Base-by-base conservation (phyloP, 495 filamentous ascomycete species). In the Aspergillus baeticus region DNA sequence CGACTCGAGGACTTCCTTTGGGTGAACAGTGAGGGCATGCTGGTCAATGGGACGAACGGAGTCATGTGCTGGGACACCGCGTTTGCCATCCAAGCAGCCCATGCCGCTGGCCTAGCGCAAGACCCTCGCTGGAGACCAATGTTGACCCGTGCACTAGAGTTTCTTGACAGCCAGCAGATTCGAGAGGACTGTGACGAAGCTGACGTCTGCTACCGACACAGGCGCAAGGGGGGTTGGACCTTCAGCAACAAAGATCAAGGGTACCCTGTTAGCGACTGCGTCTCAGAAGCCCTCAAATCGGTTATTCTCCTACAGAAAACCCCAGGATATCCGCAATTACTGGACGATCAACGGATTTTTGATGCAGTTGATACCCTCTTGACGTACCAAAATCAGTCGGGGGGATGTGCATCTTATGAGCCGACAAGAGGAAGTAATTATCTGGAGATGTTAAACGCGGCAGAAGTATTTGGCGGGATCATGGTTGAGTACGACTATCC, bases 401-500 rank as follows among this genome's bases (percentile, higher is more conserved):
- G 62, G 1, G 64, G 64, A 0, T 67, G 57, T 23, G 49, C 48
- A 2, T 57, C 43, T 3, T 67, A 59, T 33, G 64, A 67, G 21
- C 57, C 54, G 5, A 54, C 46, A 15, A 46, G 59, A 2, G 58
- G 49, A 5, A 38, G 54, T n/a, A 10, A 20, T 2, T 52, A 42
- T 20, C 51, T 67, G 10, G 63, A 65, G 44, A 26, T 37, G 15
- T 35, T 67, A n/a, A 67, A 67, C 48, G 55, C 46, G 2, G 52
- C 62, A 0, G 64, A 67, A 21, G 23, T 62, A 1, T 64, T 64
- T 34, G 58, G 53, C 10, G 22, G 37, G 6, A 47, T 59, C 11
- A 67, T 67, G 64, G 39, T 62, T 2, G 64, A 67, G 20, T 58
- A 59, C 18, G 54, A 58, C 37, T 65, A 59, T 22, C 31, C 55